These are phyloP conservation scores for Diplosphaera chodatii DNA, from an alignment of 139 green algal species.

Conservation along the genomic window DNA sequence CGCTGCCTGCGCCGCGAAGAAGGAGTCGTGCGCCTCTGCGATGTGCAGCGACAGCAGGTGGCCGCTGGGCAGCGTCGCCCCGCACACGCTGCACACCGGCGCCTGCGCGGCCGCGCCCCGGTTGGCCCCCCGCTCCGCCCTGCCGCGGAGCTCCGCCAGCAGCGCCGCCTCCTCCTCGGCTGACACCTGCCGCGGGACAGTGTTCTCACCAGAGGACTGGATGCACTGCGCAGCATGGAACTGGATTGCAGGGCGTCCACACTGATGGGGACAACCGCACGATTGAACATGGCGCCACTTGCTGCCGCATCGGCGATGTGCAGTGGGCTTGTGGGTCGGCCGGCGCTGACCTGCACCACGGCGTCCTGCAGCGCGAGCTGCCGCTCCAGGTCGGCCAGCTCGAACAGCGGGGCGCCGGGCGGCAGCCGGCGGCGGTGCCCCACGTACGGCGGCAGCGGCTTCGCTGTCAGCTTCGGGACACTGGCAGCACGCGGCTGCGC, in stretches of 20 bases:
- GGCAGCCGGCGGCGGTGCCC: conserved; percentile 15
- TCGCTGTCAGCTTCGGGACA: no score
- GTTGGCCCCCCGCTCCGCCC: no score
- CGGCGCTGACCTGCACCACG: not conserved
- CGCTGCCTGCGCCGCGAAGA: conserved; percentile 44
- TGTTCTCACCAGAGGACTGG: no score
- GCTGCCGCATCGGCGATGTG: not conserved
- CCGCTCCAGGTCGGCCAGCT: conserved; percentile 14
- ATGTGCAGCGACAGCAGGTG: conserved; percentile 38
- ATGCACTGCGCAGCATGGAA: no score
- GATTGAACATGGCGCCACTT: no score
- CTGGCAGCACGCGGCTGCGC: conserved; percentile 1
- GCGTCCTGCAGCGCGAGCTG: conserved; percentile 5
- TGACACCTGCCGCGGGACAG: not conserved
- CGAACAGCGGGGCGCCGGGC: conserved; percentile 19
- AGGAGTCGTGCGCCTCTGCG: conserved; percentile 38
- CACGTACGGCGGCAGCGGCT: conserved; percentile 19
- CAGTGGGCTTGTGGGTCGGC: not conserved
- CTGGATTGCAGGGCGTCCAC: no score
- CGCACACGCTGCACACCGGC: conserved; percentile 26
- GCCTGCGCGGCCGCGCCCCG: not conserved
- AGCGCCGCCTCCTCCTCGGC: conserved; percentile 6
- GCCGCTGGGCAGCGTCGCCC: conserved; percentile 17
- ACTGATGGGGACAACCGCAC: no score
- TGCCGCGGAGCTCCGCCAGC: not conserved